Conservation (phyloP, 805 yeast genomes). For the Nakazawaea wyomingensis region DNA sequence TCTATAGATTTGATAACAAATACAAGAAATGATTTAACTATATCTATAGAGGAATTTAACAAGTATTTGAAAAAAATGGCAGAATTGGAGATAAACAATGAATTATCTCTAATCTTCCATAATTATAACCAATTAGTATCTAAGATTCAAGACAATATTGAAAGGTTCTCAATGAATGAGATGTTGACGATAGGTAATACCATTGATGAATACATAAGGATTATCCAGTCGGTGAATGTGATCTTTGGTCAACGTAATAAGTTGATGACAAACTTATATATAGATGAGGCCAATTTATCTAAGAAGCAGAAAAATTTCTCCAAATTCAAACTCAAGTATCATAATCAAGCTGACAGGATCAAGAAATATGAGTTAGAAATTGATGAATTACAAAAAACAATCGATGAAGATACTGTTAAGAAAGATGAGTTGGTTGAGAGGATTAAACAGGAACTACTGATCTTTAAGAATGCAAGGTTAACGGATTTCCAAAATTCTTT, state of each 20-base stretch:
- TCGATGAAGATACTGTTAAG: conserved; percentile 46
- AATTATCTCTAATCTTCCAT: conserved; percentile 55
- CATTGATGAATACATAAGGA: conserved; percentile 79
- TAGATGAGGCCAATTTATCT: conserved; percentile 35
- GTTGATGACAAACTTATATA: conserved; percentile 38
- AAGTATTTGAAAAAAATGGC: conserved; percentile 17
- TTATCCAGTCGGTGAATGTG: conserved; percentile 67
- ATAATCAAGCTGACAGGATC: conserved; percentile 57
- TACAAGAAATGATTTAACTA: conserved; percentile 71
- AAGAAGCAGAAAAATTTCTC: conserved; percentile 42
- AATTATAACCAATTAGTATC: conserved; percentile 71
- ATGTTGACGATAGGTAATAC: conserved; percentile 81
- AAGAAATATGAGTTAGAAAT: conserved; percentile 55
- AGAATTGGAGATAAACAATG: conserved; percentile 67
- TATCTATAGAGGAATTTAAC: conserved; percentile 65
- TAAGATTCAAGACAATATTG: conserved; percentile 67
- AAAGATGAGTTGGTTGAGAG: conserved; percentile 61
- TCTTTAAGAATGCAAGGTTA: conserved; percentile 70
- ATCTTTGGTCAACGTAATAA: conserved; percentile 73
- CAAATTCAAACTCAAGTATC: conserved; percentile 38
- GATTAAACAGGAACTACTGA: conserved; percentile 62
- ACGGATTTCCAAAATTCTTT: conserved; percentile 84
- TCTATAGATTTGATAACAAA: conserved; percentile 69
- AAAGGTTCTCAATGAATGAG: conserved; percentile 78
- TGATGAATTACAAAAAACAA: conserved; percentile 46